Percentiles rank a stretch among this genome's conserved stretches.
Evolutionary conservation across 2,329 filamentous ascomycete species (phyloP).

Genomic region (Talaromyces sp.): DNA sequence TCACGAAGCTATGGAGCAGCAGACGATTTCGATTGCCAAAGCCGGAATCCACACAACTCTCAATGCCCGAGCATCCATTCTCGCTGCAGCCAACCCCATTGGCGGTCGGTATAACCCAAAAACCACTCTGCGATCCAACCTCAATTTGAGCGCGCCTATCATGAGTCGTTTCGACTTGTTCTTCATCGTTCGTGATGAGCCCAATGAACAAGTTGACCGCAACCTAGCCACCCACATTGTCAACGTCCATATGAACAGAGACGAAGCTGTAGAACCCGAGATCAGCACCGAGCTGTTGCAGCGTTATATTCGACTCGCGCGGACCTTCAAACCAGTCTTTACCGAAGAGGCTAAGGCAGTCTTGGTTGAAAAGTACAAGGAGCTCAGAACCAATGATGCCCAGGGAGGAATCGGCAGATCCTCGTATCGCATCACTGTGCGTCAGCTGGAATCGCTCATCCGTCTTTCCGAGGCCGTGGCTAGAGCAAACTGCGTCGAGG

Average conservation of each 20-base stretch:
- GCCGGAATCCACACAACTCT: slow-evolving; percentile 96
- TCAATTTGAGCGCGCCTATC: slow-evolving; percentile 98
- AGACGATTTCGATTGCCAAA: slow-evolving; percentile 98
- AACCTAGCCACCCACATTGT: slow-evolving; percentile 94
- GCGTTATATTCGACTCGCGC: slow-evolving; percentile 92
- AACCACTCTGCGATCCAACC: slow-evolving; percentile 84
- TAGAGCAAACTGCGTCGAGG: slow-evolving; percentile 92
- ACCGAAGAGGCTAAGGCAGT: slow-evolving; percentile 78
- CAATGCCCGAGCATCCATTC: slow-evolving; percentile 90
- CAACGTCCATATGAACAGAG: slow-evolving; percentile 83
- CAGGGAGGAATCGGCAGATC: slow-evolving; percentile 92
- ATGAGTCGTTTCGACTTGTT: slow-evolving; percentile 99
- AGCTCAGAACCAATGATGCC: slow-evolving; percentile 85
- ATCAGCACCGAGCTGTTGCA: slow-evolving; percentile 96
- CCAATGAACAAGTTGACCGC: slow-evolving; percentile 84
- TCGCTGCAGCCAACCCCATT: slow-evolving; percentile 93
- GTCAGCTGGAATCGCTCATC: slow-evolving; percentile 93
- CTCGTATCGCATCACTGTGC: slow-evolving; percentile 94
- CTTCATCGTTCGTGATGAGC: slow-evolving; percentile 96
- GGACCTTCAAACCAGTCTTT: slow-evolving; percentile 91
- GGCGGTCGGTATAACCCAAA: slow-evolving; percentile 94
- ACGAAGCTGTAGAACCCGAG: slow-evolving; percentile 85
- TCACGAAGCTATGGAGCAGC: slow-evolving; percentile 99
- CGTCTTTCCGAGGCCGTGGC: slow-evolving; percentile 95
- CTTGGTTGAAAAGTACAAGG: slow-evolving; percentile 90